These are phyloP conservation scores for Mucor plumbeus DNA, from an alignment of 371 early-diverging fungal species.

Conservation along the genomic window DNA sequence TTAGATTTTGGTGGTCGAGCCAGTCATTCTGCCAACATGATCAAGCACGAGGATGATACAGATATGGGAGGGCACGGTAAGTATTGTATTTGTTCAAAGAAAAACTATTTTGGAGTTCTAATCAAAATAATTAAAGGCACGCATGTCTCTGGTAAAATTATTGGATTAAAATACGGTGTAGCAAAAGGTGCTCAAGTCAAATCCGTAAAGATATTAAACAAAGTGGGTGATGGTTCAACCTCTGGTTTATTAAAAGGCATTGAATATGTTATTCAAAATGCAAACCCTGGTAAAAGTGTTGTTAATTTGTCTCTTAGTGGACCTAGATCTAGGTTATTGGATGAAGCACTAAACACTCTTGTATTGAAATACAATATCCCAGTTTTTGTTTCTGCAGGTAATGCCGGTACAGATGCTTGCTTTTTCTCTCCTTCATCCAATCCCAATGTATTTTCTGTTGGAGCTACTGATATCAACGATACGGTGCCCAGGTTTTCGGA, in stretches of 20 bases:
- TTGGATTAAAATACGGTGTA: constrained; percentile 72
- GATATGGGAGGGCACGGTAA: constrained; percentile 82
- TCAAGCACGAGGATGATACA: constrained; percentile 54
- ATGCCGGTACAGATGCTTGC: constrained; percentile 70
- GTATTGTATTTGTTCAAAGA: neutral
- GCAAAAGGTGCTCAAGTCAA: constrained; percentile 75
- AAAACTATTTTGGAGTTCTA: constrained; percentile 8
- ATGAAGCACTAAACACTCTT: constrained; percentile 47
- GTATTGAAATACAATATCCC: constrained; percentile 50
- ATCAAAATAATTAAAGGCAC: constrained; percentile 54
- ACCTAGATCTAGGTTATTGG: constrained; percentile 36
- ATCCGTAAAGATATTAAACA: constrained; percentile 72
- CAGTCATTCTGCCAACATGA: constrained; percentile 56
- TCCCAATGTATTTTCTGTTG: constrained; percentile 70
- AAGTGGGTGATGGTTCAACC: constrained; percentile 60
- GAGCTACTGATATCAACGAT: constrained; percentile 57
- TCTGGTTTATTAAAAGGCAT: constrained; percentile 70
- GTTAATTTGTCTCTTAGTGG: constrained; percentile 70
- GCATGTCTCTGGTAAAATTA: constrained; percentile 80
- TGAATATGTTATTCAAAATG: constrained; percentile 40
- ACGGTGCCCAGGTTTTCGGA: constrained; percentile 56
- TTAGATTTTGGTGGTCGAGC: constrained; percentile 82
- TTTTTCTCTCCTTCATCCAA: constrained; percentile 70
- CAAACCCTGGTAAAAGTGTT: constrained; percentile 36
- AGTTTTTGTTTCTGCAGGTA: constrained; percentile 76